phyloP scores from a whole-genome alignment of 257 asterid species.

The Solanum verrucosum region DNA sequence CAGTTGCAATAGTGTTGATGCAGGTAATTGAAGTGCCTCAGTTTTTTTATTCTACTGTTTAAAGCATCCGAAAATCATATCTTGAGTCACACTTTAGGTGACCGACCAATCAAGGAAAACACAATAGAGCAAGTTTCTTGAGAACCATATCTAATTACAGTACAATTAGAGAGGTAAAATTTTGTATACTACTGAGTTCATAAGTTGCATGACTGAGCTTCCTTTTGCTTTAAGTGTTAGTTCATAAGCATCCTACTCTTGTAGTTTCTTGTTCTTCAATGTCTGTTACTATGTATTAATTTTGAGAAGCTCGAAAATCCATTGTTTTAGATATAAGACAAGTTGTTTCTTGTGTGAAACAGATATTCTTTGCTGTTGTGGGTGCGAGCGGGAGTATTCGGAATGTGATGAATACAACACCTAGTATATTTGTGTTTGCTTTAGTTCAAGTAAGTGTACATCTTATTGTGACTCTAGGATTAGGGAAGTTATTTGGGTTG shows the following conservation, averaged over 20 bases:
- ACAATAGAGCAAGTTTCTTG: neutral
- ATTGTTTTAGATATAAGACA: too few species aligned
- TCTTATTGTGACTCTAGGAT: conserved; percentile 45
- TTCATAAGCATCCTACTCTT: neutral
- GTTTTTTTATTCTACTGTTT: neutral
- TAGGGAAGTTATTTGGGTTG: conserved; percentile 45
- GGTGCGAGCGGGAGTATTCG: conserved; percentile 82
- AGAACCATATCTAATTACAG: neutral
- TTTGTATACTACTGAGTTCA: neutral
- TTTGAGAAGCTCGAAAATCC: neutral
- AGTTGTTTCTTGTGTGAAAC: neutral
- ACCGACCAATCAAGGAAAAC: neutral
- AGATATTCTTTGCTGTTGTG: conserved; percentile 69
- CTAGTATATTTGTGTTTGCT: conserved; percentile 70
- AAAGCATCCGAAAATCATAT: neutral
- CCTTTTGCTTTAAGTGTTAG: neutral
- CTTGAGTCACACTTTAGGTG: neutral
- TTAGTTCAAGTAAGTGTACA: conserved; percentile 63
- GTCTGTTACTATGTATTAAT: too few species aligned
- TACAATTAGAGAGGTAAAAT: neutral
- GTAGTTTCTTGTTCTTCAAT: too few species aligned
- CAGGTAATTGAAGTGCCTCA: conserved; percentile 36
- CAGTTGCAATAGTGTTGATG: conserved; percentile 48
- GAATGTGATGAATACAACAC: conserved; percentile 71
- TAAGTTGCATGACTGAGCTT: neutral